Base-by-base conservation (phyloP, 1,284 basidiomycete species). In the Naganishia sp. region DNA sequence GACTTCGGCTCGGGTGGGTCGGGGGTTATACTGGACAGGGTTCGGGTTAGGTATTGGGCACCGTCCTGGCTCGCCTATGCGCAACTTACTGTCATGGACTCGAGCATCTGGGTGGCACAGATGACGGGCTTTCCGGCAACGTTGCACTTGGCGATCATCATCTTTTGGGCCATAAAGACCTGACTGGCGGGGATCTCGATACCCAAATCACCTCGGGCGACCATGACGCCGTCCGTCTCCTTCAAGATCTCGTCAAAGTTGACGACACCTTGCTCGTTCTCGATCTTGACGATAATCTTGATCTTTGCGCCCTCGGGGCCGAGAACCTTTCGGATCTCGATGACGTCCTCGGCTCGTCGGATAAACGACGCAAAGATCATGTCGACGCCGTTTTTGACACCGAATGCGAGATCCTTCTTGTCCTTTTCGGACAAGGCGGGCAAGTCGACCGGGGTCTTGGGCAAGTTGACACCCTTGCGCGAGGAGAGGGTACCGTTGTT, bases 91-190 rank as follows among this genome's bases (percentile, higher is more conserved):
- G 94, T 95, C 93, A 95, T 96, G 13, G 92, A 94, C 88, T 99
- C 96, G 73, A 99, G 88, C 96, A 99, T 99, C 82, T 99, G 96
- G 21, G 96, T 99, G 23, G 96, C 96, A 73, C 96, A 96, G 77
- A 99, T 99, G 76, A 92, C 91, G 61, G 96, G 94, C 84, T 99
- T 97, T 75, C 94, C 94, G 64, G 86, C 88, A 73, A 94, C 89
- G 84, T 95, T 96, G 83, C 93, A 96, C 83, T 97, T 97, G 70
- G 94, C 87, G 74, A 97, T 98, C 93, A 98, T 98, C 94, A 97
- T 97, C 84, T 98, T 98, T 80, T 98, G 94, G 25, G 94, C 94
- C 76, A 96, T 84, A 85, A 98, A 97, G 56, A 98, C 94, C 78
- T 97, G 94, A 75, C 89, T 91, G 52, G 94, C 94, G 31, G 96